Base-by-base conservation (phyloP, 306 rosid genomes). In the cucumber (Cucumis sativus) region DNA sequence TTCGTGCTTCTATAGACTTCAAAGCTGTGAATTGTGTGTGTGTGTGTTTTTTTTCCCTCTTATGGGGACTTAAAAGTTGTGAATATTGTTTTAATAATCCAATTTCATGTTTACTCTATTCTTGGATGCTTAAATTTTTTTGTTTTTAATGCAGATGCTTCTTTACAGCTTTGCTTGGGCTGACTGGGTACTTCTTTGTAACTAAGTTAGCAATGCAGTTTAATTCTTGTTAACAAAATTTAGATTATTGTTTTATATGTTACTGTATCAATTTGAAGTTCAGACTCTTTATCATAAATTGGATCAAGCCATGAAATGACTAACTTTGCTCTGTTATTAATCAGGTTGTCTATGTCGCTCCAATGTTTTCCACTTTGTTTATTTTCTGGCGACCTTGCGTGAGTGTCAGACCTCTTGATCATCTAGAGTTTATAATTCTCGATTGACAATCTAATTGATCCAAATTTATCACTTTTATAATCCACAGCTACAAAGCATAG, bases 341-440 rank as follows among this genome's bases (percentile, higher is more conserved):
- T 13, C 67, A 77, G 98, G 98, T 93, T 69, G 89, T 97, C 70
- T 95, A 95, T 79, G 95, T 84, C 16, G 88, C 97, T 57, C 91
- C 97, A 37, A 87, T 87, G 91, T 86, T 92, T 80, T 89, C 98
- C 51, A 82, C 90, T 39, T 78, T 92, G 67, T 84, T 45, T 78
- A 86, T 89, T 86, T 92, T 95, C 35, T 82, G 96, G 43, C 96
- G 89, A 20, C 98, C 98, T n/a, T 92, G 97, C 63, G 97, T 95
- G 77, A 92, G 98, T 87, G 84, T 75, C 84, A 52, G 54, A 73
- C n/a, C 51, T 70, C 21, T 25, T 70, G 28, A 23, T 47, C 39
- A n/a, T 70, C 8, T 23, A 14, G 40, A 16, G n/a, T 23, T 70
- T 25, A 25, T 43, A 10, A 43, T 70, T 70, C 20, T 70, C n/a